Conservation (phyloP, 208 protist genomes). For the Novymonas esmeraldas region DNA sequence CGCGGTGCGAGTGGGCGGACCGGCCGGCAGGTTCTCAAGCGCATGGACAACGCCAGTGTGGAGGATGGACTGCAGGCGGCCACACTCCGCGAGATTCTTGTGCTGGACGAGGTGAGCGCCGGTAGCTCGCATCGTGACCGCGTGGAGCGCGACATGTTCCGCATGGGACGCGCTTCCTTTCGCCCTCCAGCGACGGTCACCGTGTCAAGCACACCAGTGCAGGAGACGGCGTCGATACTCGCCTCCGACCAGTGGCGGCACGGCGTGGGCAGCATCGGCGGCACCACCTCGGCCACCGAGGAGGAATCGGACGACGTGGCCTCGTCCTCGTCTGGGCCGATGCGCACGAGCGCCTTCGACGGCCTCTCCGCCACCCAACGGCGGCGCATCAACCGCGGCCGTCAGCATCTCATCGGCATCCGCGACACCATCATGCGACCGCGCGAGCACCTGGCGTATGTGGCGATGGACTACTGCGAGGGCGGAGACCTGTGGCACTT, state of each 20-base stretch:
- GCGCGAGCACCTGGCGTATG: constrained; percentile 75
- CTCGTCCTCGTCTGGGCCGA: not conserved
- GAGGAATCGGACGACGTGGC: constrained; percentile 16
- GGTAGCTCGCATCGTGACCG: constrained; percentile 15
- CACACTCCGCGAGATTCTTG: constrained; percentile 85
- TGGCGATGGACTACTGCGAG: constrained; percentile 97
- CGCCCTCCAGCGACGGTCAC: constrained; percentile 1
- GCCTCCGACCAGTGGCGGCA: too few species aligned
- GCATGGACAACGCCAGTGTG: constrained; percentile 62
- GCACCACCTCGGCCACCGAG: constrained; percentile 5
- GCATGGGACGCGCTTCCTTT: constrained; percentile 12
- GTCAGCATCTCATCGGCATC: constrained; percentile 84
- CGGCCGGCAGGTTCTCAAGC: constrained; percentile 78
- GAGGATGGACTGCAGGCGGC: constrained; percentile 90
- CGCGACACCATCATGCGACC: constrained; percentile 94
- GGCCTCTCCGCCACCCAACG: constrained; percentile 3
- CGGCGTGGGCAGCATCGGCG: too few species aligned
- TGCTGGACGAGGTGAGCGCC: constrained; percentile 92
- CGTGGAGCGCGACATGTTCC: constrained; percentile 22
- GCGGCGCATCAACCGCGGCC: constrained; percentile 22
- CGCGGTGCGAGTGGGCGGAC: not conserved
- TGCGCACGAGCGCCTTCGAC: constrained; percentile 11
- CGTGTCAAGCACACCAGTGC: not conserved
- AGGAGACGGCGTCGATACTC: too few species aligned
- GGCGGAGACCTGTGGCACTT: constrained; percentile 96